phyloP scores from a whole-genome alignment of 2,329 filamentous ascomycete genomes.

The Ophiocordyceps australis region DNA sequence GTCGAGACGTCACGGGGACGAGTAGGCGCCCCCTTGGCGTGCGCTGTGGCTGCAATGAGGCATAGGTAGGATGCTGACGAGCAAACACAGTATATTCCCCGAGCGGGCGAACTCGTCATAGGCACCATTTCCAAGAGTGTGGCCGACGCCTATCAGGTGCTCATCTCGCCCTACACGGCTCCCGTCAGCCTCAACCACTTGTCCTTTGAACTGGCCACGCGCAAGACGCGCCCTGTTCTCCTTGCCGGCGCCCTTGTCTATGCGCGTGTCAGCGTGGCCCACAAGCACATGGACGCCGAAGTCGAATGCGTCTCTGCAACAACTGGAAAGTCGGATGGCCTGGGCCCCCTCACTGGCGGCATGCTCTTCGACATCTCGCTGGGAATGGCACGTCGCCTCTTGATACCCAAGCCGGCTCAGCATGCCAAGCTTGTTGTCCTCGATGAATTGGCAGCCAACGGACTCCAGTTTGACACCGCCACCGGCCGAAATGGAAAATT shows the following conservation, averaged over 20 bases:
- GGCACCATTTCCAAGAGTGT: conserved; percentile 64
- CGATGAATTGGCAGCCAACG: conserved; percentile 58
- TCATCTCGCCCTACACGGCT: conserved; percentile 46
- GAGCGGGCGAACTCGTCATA: conserved; percentile 71
- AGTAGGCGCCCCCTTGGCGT: conserved; percentile 25
- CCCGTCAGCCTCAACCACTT: conserved; percentile 65
- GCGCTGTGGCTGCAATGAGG: neutral
- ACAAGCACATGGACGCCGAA: conserved; percentile 75
- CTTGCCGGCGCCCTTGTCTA: conserved; percentile 66
- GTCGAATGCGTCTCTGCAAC: conserved; percentile 74
- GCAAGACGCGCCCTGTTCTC: conserved; percentile 76
- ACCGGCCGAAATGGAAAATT: conserved; percentile 84
- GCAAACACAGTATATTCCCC: conserved; percentile 50
- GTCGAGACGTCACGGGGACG: conserved; percentile 54
- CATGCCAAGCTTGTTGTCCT: conserved; percentile 53
- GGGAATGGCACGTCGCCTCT: conserved; percentile 62
- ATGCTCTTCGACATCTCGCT: conserved; percentile 73
- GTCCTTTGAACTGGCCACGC: conserved; percentile 82
- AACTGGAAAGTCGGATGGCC: conserved; percentile 75
- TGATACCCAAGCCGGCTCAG: conserved; percentile 43
- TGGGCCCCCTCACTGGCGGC: conserved; percentile 68
- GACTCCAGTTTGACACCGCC: conserved; percentile 80
- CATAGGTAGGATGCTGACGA: neutral
- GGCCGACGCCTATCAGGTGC: conserved; percentile 63
- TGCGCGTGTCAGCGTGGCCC: conserved; percentile 61